Base-by-base conservation (phyloP, 371 early-diverging fungal species). In the Apophysomyces ossiformis region DNA sequence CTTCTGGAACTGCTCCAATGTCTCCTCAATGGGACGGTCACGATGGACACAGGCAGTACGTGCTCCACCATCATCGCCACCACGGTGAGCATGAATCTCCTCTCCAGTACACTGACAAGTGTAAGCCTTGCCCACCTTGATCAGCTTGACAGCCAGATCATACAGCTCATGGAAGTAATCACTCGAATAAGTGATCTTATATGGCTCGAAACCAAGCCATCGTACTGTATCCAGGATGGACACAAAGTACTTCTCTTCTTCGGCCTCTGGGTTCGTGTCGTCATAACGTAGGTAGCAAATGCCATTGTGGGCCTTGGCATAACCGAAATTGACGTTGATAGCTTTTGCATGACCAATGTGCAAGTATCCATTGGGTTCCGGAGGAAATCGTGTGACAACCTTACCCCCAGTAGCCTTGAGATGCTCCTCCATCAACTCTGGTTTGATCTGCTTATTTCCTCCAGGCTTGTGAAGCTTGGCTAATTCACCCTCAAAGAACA, bases 271-370 rank as follows among this genome's bases (percentile, higher is more conserved):
- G 77, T 99, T 99, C 57, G 99, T 99, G 82, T 99, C 99, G 77
- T 99, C 99, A 74, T 96, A 99, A 66, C 99, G 91, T 70, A 99
- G 86, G 81, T 98, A 97, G 64, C 93, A 93, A 65, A 90, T 75
- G 47, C 99, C 99, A 59, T 92, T 87, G 78, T 96, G 92, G 12
- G 94, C 94, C 68, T 91, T 87, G 38, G 98, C 99, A 72, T 96
- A 99, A 62, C 96, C 97, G 89, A 99, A 99, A 81, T 96, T 97
- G 74, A 99, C 90, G 78, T 99, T 99, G 85, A 99, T 95, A 41
- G 99, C 99, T 84, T 99, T 99, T 58, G 99, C 99, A 78, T 99
- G 99, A 61, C 99, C 99, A 81, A 99, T 99, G 77, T 99, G 99
- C 60, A 90, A 76, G 82, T 90, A 97, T 15, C 99, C 99, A 75